A percentile compares a stretch with the other conserved stretches of the same genome.
Evolutionary conservation across 2,329 filamentous ascomycete genomes (phyloP).

Genomic region (Nemania sp.): DNA sequence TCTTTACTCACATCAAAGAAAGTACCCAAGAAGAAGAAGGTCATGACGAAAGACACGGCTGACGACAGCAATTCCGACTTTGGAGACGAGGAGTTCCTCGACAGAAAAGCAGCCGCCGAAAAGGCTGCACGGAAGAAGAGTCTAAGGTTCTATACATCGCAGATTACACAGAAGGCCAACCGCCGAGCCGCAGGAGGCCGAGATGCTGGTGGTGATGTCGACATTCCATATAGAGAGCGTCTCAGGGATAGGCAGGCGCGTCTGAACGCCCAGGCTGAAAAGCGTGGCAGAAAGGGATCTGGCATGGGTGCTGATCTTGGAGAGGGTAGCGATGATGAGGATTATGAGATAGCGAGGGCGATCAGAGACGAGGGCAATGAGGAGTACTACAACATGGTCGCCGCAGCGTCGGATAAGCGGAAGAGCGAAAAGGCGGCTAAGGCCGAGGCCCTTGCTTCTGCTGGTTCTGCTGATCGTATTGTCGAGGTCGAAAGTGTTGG

Average conservation of each 20-base stretch:
- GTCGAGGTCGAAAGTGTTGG: slow-evolving; percentile 71
- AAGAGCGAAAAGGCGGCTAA: slow-evolving; percentile 70
- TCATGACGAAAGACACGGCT: slow-evolving; percentile 20
- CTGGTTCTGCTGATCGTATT: slow-evolving; percentile 65
- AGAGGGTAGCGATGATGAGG: slow-evolving; percentile 68
- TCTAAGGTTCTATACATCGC: slow-evolving; percentile 95
- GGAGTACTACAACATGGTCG: slow-evolving; percentile 90
- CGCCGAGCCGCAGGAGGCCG: slow-evolving; percentile 75
- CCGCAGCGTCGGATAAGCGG: slow-evolving; percentile 69
- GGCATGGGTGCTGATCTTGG: slow-evolving; percentile 68
- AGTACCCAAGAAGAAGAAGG: slow-evolving; percentile 53
- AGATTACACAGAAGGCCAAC: slow-evolving; percentile 93
- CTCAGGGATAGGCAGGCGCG: slow-evolving; percentile 83
- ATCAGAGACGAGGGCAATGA: slow-evolving; percentile 64
- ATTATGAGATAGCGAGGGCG: slow-evolving; percentile 55
- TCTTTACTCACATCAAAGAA: slow-evolving; percentile 56
- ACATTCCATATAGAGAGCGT: slow-evolving; percentile 87
- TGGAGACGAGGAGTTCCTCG: slow-evolving; percentile 83
- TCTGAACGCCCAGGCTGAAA: slow-evolving; percentile 85
- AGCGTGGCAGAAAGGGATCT: slow-evolving; percentile 69
- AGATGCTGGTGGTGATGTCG: slow-evolving; percentile 76
- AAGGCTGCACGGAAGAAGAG: slow-evolving; percentile 90
- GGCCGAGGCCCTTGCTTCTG: slow-evolving; percentile 59
- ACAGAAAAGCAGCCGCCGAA: slow-evolving; percentile 76
- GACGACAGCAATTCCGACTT: slow-evolving; percentile 79